These are phyloP conservation scores for Backusella luteola DNA, from an alignment of 192 early-diverging fungal species.

Conservation along the genomic window DNA sequence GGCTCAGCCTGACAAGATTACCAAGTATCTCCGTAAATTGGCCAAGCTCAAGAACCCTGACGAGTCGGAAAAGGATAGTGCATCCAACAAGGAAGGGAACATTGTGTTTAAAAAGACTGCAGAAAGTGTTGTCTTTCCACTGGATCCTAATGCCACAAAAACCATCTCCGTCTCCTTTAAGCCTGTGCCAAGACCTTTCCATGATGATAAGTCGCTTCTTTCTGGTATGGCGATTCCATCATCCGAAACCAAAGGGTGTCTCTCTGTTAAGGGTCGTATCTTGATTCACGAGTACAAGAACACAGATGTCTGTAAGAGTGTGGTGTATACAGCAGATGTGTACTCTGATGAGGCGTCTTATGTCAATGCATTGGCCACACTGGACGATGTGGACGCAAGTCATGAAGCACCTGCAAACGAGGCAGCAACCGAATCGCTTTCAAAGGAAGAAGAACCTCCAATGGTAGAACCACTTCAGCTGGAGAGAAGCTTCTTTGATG, in stretches of 20 bases:
- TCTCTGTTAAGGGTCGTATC: constrained; percentile 49
- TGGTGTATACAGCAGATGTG: constrained; percentile 59
- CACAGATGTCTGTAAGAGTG: constrained; percentile 69
- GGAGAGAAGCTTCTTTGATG: constrained; percentile 47
- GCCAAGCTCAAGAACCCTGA: constrained; percentile 47
- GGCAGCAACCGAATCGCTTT: background rate
- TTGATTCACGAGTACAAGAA: constrained; percentile 85
- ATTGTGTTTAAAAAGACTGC: constrained; percentile 50
- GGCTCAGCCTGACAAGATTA: constrained; percentile 81
- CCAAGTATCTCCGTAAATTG: constrained; percentile 76
- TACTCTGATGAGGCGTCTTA: constrained; percentile 42
- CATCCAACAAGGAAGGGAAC: constrained; percentile 1
- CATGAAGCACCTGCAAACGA: background rate
- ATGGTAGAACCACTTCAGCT: constrained; percentile 34
- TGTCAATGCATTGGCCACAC: constrained; percentile 15
- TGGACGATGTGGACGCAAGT: background rate
- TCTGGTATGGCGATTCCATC: background rate
- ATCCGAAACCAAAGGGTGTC: background rate
- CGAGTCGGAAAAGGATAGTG: constrained; percentile 12
- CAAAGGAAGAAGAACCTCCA: background rate
- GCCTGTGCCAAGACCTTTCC: constrained; percentile 36
- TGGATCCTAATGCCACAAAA: constrained; percentile 67
- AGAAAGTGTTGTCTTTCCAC: constrained; percentile 62
- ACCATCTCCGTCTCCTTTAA: constrained; percentile 64
- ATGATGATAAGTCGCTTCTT: constrained; percentile 14